A percentile compares a stretch with the other conserved stretches of the same genome.
phyloP scores from a whole-genome alignment of 805 yeast species.

The Saccharomyces eubayanus region DNA sequence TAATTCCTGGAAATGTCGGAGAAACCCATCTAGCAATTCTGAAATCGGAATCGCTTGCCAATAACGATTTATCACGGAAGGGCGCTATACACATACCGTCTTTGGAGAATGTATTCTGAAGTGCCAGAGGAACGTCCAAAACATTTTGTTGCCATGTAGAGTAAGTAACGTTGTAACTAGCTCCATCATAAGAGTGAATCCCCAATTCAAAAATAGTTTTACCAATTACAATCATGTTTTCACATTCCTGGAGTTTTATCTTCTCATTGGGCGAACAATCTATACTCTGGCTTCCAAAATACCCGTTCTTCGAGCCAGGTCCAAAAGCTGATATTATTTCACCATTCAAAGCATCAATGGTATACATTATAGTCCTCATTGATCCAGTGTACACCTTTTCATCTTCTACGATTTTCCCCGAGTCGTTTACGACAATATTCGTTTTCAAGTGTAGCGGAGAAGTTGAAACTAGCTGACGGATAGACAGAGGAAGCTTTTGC shows the following conservation, averaged over 20 bases:
- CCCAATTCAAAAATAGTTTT: slow-evolving; percentile 63
- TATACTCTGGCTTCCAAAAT: slow-evolving; percentile 5
- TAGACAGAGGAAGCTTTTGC: slow-evolving; percentile 72
- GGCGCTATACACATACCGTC: slow-evolving; percentile 80
- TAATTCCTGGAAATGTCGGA: slow-evolving; percentile 54
- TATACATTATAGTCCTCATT: slow-evolving; percentile 64
- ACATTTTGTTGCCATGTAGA: slow-evolving; percentile 90
- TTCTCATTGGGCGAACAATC: slow-evolving; percentile 1
- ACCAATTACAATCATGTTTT: slow-evolving; percentile 49
- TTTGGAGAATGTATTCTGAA: slow-evolving; percentile 45
- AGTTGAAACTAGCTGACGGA: slow-evolving; percentile 65
- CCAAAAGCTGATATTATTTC: slow-evolving; percentile 66
- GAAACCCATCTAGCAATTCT: slow-evolving; percentile 76
- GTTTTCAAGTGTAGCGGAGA: slow-evolving; percentile 71
- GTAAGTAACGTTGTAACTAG: slow-evolving; percentile 79
- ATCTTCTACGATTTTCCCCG: slow-evolving; percentile 35
- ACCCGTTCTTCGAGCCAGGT: slow-evolving; percentile 32
- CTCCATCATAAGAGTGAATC: slow-evolving; percentile 64
- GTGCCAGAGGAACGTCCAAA: slow-evolving; percentile 48
- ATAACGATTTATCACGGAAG: slow-evolving; percentile 66
- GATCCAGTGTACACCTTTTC: slow-evolving; percentile 86
- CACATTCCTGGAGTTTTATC: slow-evolving; percentile 14
- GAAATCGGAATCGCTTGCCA: slow-evolving; percentile 64
- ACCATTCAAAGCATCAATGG: slow-evolving; percentile 69
- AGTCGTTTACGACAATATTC: slow-evolving; percentile 37